Evolutionary conservation across 1,284 basidiomycete genomes (phyloP), one percentile per base, ranked within the genome.

Genomic region (Leccinum insolens): DNA sequence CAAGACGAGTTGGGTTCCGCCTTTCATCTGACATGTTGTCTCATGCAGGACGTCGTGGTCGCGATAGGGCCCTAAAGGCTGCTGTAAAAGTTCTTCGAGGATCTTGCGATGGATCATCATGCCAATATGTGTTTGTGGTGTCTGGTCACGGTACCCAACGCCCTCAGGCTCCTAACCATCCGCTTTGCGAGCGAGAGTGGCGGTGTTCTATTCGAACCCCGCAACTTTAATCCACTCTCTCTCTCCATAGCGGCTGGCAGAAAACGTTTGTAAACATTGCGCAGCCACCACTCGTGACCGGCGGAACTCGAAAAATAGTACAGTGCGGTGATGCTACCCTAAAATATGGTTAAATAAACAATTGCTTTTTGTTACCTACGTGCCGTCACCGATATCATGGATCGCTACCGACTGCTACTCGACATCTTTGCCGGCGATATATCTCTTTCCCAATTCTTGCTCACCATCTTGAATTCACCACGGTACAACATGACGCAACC

Each of bases 51-150:
- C 46, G 39, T 79, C 69, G 31, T 55, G 39, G 60, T 80, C 76
- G n/a, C 31, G 69, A 59, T 80, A 80, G 17, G 76, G 78, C 57
- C 76, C 76, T 14, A 80, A 68, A 34, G 78, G 78, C 4, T 64
- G 17, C 41, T 68, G 68, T 11, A 77, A 68, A 20, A 77, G 46
- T 22, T 77, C 77, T 39, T 69, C 52, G 1, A 77, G 61, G 22
- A 70, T 59, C 59, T 41, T 76, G 67, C 31, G 39, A 58, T 6
- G 71, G 61, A 76, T 63, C 77, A 78, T 64, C 70, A 71, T 78
- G 3, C 6, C 37, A 2, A 41, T 34, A 34, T 34, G 31, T 34
- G 61, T 41, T 15, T 7, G 55, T 57, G 25, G 52, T 58, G 55
- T 58, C 25, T 55, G 55, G 31, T 34, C 31, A 34, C 31, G 31